Percentiles rank a stretch among this genome's conserved stretches.
Evolutionary conservation across 2,329 filamentous ascomycete species (phyloP).

Genomic region (Ceratocystis destructans): DNA sequence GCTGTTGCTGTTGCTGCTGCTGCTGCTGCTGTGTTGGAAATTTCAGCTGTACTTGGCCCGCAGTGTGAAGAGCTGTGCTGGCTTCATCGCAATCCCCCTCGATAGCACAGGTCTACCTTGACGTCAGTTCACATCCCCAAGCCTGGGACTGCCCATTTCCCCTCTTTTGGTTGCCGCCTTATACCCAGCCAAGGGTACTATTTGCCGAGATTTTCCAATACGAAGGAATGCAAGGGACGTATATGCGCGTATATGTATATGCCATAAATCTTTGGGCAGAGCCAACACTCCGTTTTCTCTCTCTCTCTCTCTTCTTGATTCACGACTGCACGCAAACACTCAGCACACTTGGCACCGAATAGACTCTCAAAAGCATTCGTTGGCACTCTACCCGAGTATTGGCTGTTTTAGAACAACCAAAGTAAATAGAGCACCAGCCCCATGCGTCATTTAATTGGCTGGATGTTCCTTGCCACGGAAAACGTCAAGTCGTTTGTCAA

Average conservation of each 20-base stretch:
- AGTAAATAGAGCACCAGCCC: not conserved
- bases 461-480: not conserved
- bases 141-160: not conserved
- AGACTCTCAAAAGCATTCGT: no score
- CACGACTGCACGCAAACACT: no score
- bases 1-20: not conserved
- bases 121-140: not conserved
- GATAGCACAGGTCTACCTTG: not conserved
- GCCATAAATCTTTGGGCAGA: no score
- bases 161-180: not conserved
- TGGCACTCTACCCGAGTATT: no score
- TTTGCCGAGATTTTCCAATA: not conserved
- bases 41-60: not conserved
- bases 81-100: not conserved
- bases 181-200: not conserved
- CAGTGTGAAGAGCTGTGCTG: not conserved
- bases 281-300: no score
- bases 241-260: no score
- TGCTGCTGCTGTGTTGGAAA: not conserved
- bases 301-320: no score
- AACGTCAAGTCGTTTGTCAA: not conserved
- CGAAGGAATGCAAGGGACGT: not conserved
- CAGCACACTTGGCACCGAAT: no score
- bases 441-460: not conserved
- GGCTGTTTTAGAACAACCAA: not conserved